Base-by-base conservation (phyloP, 371 early-diverging fungal genomes). In the Haplosporangium sp. region DNA sequence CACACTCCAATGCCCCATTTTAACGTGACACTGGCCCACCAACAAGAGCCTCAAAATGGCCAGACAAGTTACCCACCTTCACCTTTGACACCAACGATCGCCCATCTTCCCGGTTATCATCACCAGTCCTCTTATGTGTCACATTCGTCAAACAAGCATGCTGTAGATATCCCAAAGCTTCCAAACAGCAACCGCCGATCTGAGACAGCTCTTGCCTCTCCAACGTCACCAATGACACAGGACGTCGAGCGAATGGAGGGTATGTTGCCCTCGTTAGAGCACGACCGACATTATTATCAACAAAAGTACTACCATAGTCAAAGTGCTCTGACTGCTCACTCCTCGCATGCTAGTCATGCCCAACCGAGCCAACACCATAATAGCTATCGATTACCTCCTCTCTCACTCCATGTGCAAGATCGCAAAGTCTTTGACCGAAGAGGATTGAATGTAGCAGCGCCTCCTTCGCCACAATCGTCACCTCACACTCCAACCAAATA, bases 241-340 rank as follows among this genome's bases (percentile, higher is more conserved):
- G 81, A 74, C 75, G 75, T 71, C 47, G 71, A 81, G 72, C 67
- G 71, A 10, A 81, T 81, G 81, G 81, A 81, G 27, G 79, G 75
- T 11, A 69, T 81, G 4, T 55, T 58, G 15, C 55, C 78, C 42
- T 35, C 61, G 7, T 27, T 47, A 44, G 75, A 71, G 39, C 67
- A 73, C n/a, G 66, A 59, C 40, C 70, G 66, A 39, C 40, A 53
- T 20, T 63, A 65, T 38, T 27, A 42, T 13, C 34, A 68, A 15
- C 71, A 59, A 13, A 62, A 65, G 27, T 48, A 71, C 17, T 44
- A 67, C 17, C 69, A 69, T 5, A 34, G 57, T 37, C 50, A 37
- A 27, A 50, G n/a, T 42, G 27, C 17, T 66, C 13, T 42, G 19
- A 13, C 69, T 67, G 13, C 66, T 56, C 61, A 67, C 60, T 20